Evolutionary conservation across 768 basidiomycete genomes (phyloP).

Genomic region (Podaxis sp.): DNA sequence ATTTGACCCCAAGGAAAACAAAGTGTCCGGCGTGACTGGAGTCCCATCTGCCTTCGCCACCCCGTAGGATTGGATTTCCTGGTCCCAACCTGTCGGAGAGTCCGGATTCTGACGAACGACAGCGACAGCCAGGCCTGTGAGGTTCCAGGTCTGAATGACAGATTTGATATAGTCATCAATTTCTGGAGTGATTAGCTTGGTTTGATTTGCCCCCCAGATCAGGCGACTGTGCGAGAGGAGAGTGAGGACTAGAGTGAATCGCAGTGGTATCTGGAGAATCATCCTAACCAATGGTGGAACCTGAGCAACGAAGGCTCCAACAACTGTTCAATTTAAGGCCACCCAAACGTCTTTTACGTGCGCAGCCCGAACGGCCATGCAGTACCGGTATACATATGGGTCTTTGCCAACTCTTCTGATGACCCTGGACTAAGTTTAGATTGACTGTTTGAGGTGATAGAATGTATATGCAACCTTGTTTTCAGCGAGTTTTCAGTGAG

Average conservation of each 20-base stretch:
- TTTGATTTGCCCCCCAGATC: background rate
- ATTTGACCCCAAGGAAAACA: conserved; percentile 42
- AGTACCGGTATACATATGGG: background rate
- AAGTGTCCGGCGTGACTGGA: conserved; percentile 37
- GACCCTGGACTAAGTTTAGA: too few relatives aligned
- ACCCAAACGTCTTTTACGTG: too few relatives aligned
- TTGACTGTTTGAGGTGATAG: background rate
- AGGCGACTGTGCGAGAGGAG: background rate
- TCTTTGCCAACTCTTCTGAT: too few relatives aligned
- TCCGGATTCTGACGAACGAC: conserved; percentile 34
- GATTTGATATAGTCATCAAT: conserved; percentile 24
- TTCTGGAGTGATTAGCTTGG: conserved; percentile 21
- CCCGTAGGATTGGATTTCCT: conserved; percentile 38
- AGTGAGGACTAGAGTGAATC: background rate
- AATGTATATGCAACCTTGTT: background rate
- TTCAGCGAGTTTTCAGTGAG: too few relatives aligned
- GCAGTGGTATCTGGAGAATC: too few relatives aligned
- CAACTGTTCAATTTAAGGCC: too few relatives aligned
- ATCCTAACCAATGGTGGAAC: too few relatives aligned
- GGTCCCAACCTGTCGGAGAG: conserved; percentile 30
- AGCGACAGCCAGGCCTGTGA: conserved; percentile 37
- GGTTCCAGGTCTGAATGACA: conserved; percentile 33
- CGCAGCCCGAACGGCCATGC: background rate
- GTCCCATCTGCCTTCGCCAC: conserved; percentile 32
- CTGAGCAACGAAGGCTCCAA: too few relatives aligned